A percentile compares a stretch with the other conserved stretches of the same genome.
Evolutionary conservation across 2,329 filamentous ascomycete genomes (phyloP).

Genomic region (Trichoderma aggressivum): DNA sequence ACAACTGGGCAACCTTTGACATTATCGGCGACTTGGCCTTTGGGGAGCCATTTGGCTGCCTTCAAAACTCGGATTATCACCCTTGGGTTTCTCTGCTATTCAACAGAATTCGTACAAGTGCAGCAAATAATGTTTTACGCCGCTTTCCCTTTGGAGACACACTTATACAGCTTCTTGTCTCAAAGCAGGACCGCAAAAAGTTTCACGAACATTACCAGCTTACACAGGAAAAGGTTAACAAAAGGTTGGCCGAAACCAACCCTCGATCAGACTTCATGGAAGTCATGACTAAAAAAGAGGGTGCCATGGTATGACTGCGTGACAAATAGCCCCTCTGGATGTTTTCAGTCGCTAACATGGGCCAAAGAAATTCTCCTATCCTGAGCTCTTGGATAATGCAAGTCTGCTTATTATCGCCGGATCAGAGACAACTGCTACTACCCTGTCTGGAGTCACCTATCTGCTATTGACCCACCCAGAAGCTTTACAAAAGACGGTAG

Average conservation of each 20-base stretch:
- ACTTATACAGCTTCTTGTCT: not conserved
- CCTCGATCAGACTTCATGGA: slow-evolving; percentile 3
- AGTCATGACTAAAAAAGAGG: not conserved
- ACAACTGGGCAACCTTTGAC: slow-evolving; percentile 31
- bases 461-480: slow-evolving; percentile 31
- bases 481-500: slow-evolving; percentile 29
- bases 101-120: not conserved
- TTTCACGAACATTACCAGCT: not conserved
- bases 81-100: slow-evolving; percentile 29
- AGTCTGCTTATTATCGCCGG: slow-evolving; percentile 28
- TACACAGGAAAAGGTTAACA: slow-evolving; percentile 4
- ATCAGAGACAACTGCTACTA: slow-evolving; percentile 33
- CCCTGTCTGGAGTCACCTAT: slow-evolving; percentile 28
- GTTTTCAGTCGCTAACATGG: not conserved
- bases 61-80: slow-evolving; percentile 26
- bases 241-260: not conserved
- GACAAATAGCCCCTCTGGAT: too few species aligned
- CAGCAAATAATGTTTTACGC: not conserved
- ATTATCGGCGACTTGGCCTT: slow-evolving; percentile 31
- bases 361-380: not conserved
- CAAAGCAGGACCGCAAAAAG: not conserved
- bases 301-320: not conserved
- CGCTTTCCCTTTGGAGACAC: not conserved
- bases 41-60: slow-evolving; percentile 29
- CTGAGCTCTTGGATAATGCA: not conserved